These are phyloP conservation scores for Arthrobotrys sphaeroides DNA, from an alignment of 2,329 filamentous ascomycete species.

Conservation along the genomic window DNA sequence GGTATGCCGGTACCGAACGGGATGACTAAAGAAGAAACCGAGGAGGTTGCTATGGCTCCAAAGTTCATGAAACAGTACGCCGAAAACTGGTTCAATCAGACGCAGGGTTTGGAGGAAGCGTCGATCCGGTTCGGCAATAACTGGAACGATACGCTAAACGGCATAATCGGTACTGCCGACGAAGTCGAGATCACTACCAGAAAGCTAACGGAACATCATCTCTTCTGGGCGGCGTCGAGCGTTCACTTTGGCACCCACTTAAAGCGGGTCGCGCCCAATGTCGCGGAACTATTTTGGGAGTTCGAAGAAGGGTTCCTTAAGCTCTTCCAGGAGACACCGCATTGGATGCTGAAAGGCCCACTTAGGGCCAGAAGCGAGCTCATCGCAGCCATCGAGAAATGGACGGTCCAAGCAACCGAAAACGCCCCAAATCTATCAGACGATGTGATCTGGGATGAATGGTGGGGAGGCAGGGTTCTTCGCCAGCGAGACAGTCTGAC, in stretches of 20 bases:
- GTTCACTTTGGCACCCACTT: conserved; percentile 33
- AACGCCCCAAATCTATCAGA: conserved; percentile 22
- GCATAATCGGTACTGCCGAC: not conserved
- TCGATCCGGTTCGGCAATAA: conserved; percentile 1
- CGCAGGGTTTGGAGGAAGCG: not conserved
- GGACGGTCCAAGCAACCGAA: conserved; percentile 10
- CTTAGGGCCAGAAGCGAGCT: conserved; percentile 26
- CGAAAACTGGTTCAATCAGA: conserved; percentile 35
- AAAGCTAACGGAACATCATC: conserved; percentile 24
- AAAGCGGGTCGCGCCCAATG: conserved; percentile 3
- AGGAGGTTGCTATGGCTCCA: conserved; percentile 14
- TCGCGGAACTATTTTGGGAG: conserved; percentile 13
- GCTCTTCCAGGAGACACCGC: conserved; percentile 38
- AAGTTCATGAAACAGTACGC: conserved; percentile 28
- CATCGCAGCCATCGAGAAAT: conserved; percentile 11
- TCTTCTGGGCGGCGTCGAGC: conserved; percentile 33
- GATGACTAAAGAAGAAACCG: conserved; percentile 26
- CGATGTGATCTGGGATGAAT: conserved; percentile 35
- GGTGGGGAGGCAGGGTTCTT: conserved; percentile 28
- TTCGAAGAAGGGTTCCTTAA: conserved; percentile 43
- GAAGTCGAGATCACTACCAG: not conserved
- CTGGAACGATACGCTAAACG: conserved; percentile 12
- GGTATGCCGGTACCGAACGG: conserved; percentile 20
- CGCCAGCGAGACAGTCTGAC: conserved; percentile 20
- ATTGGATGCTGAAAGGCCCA: conserved; percentile 26